These are phyloP conservation scores for Candolleomyces eurysporus DNA, from an alignment of 768 basidiomycete species.

Conservation along the genomic window DNA sequence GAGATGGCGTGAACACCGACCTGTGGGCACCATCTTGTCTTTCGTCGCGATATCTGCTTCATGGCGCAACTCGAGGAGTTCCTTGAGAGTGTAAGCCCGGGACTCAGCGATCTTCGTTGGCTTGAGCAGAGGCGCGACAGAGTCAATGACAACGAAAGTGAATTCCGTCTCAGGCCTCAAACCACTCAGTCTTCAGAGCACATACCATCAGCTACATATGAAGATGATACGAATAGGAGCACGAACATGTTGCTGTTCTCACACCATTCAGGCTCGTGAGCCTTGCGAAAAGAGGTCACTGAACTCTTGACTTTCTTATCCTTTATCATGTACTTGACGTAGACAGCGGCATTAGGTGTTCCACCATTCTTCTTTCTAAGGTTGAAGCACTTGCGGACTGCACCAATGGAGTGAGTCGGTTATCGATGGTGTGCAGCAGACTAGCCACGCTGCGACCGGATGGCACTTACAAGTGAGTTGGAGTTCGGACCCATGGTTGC, in stretches of 20 bases:
- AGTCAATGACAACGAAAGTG: conserved; percentile 6
- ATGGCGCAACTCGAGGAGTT: neutral
- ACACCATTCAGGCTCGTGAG: conserved; percentile 1
- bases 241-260: conserved; percentile 6
- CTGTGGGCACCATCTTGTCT: too few species aligned
- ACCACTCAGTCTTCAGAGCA: neutral
- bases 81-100: neutral
- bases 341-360: conserved; percentile 4
- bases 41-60: too few species aligned
- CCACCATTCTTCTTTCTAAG: conserved; percentile 6
- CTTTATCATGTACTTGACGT: neutral
- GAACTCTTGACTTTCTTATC: conserved; percentile 2
- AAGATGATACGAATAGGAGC: neutral
- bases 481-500: too few species aligned
- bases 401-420: neutral
- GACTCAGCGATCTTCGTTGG: conserved; percentile 1
- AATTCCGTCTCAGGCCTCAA: neutral
- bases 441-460: too few species aligned
- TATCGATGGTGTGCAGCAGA: neutral
- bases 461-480: too few species aligned
- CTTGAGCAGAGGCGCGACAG: neutral
- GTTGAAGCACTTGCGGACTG: conserved; percentile 4
- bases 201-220: neutral
- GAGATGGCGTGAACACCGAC: too few species aligned
- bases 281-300: neutral